Percentiles rank a stretch among this genome's conserved stretches.
These are phyloP conservation scores for Diplocarpon rosae DNA, from an alignment of 2,329 filamentous ascomycete genomes.

Conservation along the genomic window DNA sequence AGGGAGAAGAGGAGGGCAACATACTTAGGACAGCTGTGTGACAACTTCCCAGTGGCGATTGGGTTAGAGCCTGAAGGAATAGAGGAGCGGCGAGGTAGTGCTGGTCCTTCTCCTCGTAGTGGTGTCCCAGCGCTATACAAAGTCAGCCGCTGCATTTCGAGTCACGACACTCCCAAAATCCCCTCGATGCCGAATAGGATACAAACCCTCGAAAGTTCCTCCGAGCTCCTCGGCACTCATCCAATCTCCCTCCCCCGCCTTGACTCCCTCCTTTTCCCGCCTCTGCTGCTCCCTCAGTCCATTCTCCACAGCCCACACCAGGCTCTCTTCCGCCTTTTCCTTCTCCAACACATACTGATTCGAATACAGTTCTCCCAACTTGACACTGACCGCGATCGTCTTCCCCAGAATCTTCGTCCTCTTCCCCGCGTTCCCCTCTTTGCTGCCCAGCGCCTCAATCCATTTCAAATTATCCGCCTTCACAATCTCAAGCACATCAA, in stretches of 20 bases:
- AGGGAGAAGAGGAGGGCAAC: neutral
- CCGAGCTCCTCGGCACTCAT: constrained; percentile 61
- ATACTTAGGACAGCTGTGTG: constrained; percentile 70
- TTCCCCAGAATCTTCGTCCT: constrained; percentile 61
- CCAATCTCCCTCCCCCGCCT: constrained; percentile 61
- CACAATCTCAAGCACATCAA: constrained; percentile 69
- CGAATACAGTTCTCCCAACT: constrained; percentile 75
- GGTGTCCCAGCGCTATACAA: constrained; percentile 54
- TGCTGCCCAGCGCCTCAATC: constrained; percentile 43
- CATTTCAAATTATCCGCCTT: constrained; percentile 56
- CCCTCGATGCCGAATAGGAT: no score
- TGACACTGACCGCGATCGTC: constrained; percentile 65
- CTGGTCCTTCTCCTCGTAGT: constrained; percentile 63
- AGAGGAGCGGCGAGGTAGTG: constrained; percentile 77
- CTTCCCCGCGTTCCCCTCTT: constrained; percentile 32
- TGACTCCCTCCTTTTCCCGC: constrained; percentile 48
- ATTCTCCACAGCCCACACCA: constrained; percentile 75
- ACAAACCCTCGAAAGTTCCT: constrained; percentile 55
- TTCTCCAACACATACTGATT: constrained; percentile 64
- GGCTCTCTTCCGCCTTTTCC: constrained; percentile 61
- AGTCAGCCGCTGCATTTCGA: constrained; percentile 18
- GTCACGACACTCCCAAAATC: no score
- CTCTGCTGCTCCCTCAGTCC: constrained; percentile 59
- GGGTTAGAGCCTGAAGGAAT: constrained; percentile 71
- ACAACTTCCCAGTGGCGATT: constrained; percentile 55